These are phyloP conservation scores for Venturia carpophila DNA, from an alignment of 2,329 filamentous ascomycete genomes.

Conservation along the genomic window DNA sequence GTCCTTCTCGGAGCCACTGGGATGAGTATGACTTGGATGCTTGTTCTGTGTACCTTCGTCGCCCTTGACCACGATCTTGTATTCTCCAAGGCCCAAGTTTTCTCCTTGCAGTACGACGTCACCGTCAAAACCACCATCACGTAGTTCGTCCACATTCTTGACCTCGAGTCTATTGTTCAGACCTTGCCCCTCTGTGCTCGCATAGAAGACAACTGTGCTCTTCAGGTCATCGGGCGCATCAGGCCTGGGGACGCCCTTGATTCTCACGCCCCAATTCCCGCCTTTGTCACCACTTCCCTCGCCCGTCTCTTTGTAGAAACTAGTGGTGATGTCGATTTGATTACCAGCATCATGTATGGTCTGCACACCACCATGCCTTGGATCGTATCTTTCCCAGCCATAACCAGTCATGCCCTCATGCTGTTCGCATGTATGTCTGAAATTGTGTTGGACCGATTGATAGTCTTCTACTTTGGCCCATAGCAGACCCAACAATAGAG, in stretches of 20 bases:
- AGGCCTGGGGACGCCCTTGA: conserved; percentile 68
- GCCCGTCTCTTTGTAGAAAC: conserved; percentile 69
- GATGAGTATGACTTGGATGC: conserved; percentile 48
- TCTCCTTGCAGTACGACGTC: conserved; percentile 61
- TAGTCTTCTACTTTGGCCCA: conserved; percentile 78
- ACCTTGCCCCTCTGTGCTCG: conserved; percentile 66
- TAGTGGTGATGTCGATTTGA: conserved; percentile 77
- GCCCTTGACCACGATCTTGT: conserved; percentile 60
- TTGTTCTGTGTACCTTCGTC: conserved; percentile 49
- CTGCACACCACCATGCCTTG: conserved; percentile 74
- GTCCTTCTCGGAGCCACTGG: conserved; percentile 55
- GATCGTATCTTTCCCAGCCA: conserved; percentile 94
- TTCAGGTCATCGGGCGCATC: conserved; percentile 58
- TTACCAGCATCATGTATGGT: conserved; percentile 83
- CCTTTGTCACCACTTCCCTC: conserved; percentile 55
- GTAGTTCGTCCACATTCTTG: conserved; percentile 46
- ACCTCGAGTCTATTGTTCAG: conserved; percentile 35
- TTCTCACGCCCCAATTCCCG: conserved; percentile 81
- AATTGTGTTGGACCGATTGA: conserved; percentile 59
- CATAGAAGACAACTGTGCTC: conserved; percentile 73
- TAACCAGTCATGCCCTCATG: conserved; percentile 88
- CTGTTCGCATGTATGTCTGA: conserved; percentile 91
- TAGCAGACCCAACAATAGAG: conserved; percentile 68
- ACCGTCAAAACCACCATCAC: conserved; percentile 42
- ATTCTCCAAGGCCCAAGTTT: conserved; percentile 65